These are phyloP conservation scores for Davidsoniella australis DNA, from an alignment of 2,329 filamentous ascomycete genomes.

Conservation along the genomic window DNA sequence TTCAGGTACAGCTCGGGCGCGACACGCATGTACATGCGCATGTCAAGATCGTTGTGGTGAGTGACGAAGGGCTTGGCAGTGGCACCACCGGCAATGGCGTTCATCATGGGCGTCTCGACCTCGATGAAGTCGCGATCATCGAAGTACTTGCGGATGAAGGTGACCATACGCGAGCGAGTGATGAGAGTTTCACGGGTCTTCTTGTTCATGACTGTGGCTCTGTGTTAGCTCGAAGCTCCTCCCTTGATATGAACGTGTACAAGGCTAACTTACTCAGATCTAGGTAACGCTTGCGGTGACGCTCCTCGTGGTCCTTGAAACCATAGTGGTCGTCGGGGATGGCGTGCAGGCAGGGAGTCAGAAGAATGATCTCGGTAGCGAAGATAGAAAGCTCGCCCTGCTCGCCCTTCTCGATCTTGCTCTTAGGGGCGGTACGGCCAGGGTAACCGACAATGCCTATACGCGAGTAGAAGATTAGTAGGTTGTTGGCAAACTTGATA, in stretches of 20 bases:
- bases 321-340: conserved; percentile 82
- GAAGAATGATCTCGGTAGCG: conserved; percentile 65
- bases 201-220: conserved; percentile 61
- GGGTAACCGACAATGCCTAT: conserved; percentile 54
- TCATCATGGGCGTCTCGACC: conserved; percentile 96
- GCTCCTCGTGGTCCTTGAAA: conserved; percentile 87
- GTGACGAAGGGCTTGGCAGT: conserved; percentile 88
- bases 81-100: conserved; percentile 84
- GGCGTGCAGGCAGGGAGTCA: conserved; percentile 83
- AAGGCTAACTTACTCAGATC: conserved; percentile 42
- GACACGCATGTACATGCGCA: conserved; percentile 88
- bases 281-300: conserved; percentile 83
- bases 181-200: conserved; percentile 66
- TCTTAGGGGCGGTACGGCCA: conserved; percentile 75
- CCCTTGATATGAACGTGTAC: too few relatives aligned
- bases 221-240: neutral
- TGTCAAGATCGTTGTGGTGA: conserved; percentile 88
- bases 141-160: conserved; percentile 77
- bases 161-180: conserved; percentile 63
- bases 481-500: neutral
- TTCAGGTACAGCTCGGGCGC: conserved; percentile 95
- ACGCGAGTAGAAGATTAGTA: neutral
- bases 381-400: conserved; percentile 91
- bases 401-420: conserved; percentile 57
- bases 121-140: conserved; percentile 78